phyloP scores from a whole-genome alignment of 139 green algal genomes.

The Coelastrella sp. region DNA sequence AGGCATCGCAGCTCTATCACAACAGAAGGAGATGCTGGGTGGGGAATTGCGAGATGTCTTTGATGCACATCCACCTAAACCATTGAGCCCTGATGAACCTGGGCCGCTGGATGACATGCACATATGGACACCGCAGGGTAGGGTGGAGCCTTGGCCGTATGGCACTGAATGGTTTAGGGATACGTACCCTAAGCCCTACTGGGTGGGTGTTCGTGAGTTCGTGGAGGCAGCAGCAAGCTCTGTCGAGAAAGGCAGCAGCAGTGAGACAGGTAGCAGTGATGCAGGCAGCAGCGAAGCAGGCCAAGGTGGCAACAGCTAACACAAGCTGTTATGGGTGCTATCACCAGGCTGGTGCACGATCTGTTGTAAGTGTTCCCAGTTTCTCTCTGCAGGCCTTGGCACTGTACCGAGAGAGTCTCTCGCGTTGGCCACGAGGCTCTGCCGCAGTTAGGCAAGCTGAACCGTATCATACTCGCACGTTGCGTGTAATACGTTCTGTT shows the following conservation, averaged over 20 bases:
- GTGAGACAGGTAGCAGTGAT: neutral
- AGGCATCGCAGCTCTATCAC: constrained; percentile 22
- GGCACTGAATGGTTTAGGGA: constrained; percentile 67
- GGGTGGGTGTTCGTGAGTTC: constrained; percentile 48
- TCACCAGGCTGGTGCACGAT: no score
- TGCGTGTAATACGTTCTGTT: no score
- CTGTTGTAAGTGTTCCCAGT: no score
- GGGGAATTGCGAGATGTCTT: constrained; percentile 66
- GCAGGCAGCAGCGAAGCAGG: no score
- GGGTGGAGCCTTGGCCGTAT: constrained; percentile 60
- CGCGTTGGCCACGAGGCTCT: no score
- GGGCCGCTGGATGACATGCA: constrained; percentile 43
- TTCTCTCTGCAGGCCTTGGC: no score
- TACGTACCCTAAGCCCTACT: constrained; percentile 65
- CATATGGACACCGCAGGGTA: constrained; percentile 45
- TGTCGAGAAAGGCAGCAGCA: neutral
- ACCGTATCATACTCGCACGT: no score
- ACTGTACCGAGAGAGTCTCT: no score
- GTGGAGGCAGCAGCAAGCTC: constrained; percentile 29
- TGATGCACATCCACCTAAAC: constrained; percentile 52
- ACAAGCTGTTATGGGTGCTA: no score
- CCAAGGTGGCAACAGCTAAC: no score
- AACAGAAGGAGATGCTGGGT: constrained; percentile 45
- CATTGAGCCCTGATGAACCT: neutral
- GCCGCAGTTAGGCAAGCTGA: no score